Conservation (phyloP, 257 asterid species). For the Echium plantagineum region DNA sequence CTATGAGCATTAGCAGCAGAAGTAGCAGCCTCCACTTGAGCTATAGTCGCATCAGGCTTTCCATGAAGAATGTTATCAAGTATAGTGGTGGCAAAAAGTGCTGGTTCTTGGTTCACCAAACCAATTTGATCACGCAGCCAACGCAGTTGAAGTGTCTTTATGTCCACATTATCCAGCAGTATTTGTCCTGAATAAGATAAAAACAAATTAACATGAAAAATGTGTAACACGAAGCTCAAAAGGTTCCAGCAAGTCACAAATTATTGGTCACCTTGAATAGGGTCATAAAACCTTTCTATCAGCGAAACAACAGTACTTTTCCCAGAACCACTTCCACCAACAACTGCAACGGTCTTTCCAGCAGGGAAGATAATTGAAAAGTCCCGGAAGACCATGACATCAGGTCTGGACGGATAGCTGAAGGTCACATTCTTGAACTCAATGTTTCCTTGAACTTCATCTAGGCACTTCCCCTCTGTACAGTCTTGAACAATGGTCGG, state of each 20-base stretch:
- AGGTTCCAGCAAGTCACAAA: neutral
- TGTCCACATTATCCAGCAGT: conserved; percentile 70
- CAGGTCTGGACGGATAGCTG: conserved; percentile 96
- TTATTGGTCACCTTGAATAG: conserved; percentile 62
- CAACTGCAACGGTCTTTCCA: conserved; percentile 93
- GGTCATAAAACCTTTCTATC: conserved; percentile 93
- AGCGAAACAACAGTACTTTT: conserved; percentile 92
- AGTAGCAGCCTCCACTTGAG: conserved; percentile 84
- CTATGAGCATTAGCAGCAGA: conserved; percentile 93
- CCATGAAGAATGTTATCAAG: conserved; percentile 91
- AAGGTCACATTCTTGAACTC: conserved; percentile 84
- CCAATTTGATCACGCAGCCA: conserved; percentile 96
- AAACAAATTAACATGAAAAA: neutral
- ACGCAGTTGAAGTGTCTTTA: conserved; percentile 70
- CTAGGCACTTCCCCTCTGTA: conserved; percentile 35
- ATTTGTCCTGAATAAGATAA: conserved; percentile 49
- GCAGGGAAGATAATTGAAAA: conserved; percentile 95
- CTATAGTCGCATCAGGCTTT: conserved; percentile 89
- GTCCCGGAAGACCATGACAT: conserved; percentile 78
- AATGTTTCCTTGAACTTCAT: conserved; percentile 70
- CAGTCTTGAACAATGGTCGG: conserved; percentile 68
- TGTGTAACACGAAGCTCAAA: neutral
- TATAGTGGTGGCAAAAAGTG: conserved; percentile 92
- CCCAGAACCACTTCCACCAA: conserved; percentile 98
- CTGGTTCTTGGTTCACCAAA: conserved; percentile 97